Percentiles rank a stretch among this genome's conserved stretches.
Evolutionary conservation across 805 yeast genomes (phyloP).

Genomic region (Starmerella cellae): DNA sequence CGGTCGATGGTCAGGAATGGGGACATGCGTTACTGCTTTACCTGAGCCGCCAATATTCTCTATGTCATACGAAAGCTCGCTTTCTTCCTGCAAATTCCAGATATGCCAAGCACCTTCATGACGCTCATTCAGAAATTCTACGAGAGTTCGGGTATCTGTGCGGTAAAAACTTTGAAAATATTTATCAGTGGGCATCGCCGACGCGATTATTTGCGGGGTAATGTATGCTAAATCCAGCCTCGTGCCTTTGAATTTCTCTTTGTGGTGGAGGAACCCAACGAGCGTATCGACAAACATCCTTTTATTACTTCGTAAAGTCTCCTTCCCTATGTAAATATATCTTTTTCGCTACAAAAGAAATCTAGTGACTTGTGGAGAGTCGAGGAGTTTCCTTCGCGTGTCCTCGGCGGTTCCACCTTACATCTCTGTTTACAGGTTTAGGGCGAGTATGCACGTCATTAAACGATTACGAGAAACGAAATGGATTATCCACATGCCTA

Average conservation of each 20-base stretch:
- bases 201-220: conserved; percentile 50
- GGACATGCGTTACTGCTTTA: conserved; percentile 32
- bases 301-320: no score
- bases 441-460: no score
- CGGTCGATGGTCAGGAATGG: conserved; percentile 68
- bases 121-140: conserved; percentile 33
- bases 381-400: no score
- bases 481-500: no score
- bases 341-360: no score
- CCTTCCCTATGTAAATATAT: no score
- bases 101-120: conserved; percentile 55
- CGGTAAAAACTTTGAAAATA: conserved; percentile 36
- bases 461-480: no score
- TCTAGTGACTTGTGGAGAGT: no score
- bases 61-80: conserved; percentile 31
- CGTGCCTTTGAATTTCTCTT: background rate
- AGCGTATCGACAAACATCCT: background rate
- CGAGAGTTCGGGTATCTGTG: conserved; percentile 40
- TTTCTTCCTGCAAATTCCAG: conserved; percentile 59
- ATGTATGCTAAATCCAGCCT: conserved; percentile 54
- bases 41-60: conserved; percentile 22
- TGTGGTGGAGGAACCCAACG: conserved; percentile 9
- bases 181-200: conserved; percentile 56
- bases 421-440: no score
- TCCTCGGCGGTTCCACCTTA: no score